Base-by-base conservation (phyloP, 139 green algal species). In the Chlamydomonas schloesseri region DNA sequence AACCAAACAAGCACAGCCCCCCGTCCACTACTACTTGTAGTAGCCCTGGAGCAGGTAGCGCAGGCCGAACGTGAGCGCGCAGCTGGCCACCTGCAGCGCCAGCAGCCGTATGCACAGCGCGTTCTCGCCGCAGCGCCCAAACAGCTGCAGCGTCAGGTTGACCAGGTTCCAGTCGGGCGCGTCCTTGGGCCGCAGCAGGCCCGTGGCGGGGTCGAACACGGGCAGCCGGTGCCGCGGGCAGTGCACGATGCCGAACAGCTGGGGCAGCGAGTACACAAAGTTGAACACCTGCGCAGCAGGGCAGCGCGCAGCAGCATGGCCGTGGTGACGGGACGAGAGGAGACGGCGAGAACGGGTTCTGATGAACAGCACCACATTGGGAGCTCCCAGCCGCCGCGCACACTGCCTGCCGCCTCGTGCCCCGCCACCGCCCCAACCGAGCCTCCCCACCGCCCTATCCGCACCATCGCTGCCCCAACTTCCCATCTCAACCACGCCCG, bases 211-310 rank as follows among this genome's bases (percentile, higher is more conserved):
- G 79, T 99, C 97, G 73, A 97, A 97, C 55, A 94, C 93, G 0
- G 97, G 97, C 74, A 99, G 93, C 34, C 97, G 93, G 85, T 99
- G 97, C 5, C 97, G 88, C 13, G 97, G 97, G 89, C 98, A 99
- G 29, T 93, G 97, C 73, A 99, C 97, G 28, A 98, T 88, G 75
- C 98, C 98, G 88, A 99, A 98, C 21, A 99, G 94, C 94, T 99
- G 98, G 15, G 97, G 86, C 37, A 98, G 55, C 20, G 92, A 97
- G 92, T 99, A 99, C 9, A 99, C 84, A 90, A 99, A 99, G 93
- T 99, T 99, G 90, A 99, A 90, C 72, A 99, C 83, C 89, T 98
- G 95, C 14, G 55, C 10, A n/a, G n/a, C n/a, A n/a, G n/a, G n/a
- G n/a, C n/a, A n/a, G n/a, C n/a, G n/a, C n/a, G n/a, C n/a, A n/a